Conservation (phyloP, 345 rosid species). For the Hibiscus trionum region DNA sequence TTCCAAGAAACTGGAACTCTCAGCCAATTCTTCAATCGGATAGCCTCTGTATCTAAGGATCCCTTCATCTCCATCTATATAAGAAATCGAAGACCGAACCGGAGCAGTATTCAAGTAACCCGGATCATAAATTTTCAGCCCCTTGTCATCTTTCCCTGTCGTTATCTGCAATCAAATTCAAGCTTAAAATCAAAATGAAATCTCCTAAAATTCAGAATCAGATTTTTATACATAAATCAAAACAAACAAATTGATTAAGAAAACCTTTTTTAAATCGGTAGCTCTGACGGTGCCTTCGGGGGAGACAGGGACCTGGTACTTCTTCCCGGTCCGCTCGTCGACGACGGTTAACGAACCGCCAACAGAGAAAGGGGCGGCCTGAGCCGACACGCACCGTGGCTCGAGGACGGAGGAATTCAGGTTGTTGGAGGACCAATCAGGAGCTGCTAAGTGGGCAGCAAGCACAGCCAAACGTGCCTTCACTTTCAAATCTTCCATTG, state of each 20-base stretch:
- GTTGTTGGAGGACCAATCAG: neutral
- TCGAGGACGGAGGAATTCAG: slow-evolving; percentile 27
- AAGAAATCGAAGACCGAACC: slow-evolving; percentile 72
- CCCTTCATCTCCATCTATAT: slow-evolving; percentile 95
- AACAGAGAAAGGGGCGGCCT: slow-evolving; percentile 22
- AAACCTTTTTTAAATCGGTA: slow-evolving; percentile 77
- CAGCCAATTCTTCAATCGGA: slow-evolving; percentile 80
- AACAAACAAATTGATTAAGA: neutral
- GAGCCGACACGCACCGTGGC: slow-evolving; percentile 46
- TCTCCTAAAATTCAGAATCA: neutral
- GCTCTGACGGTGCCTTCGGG: slow-evolving; percentile 71
- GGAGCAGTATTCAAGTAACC: slow-evolving; percentile 96
- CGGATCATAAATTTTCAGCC: slow-evolving; percentile 79
- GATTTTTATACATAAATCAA: neutral
- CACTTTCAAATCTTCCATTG: slow-evolving; percentile 24
- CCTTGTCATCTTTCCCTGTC: slow-evolving; percentile 67
- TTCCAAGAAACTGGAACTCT: slow-evolving; percentile 62
- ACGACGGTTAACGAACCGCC: slow-evolving; percentile 49
- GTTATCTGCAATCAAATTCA: slow-evolving; percentile 37
- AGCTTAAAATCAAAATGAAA: neutral
- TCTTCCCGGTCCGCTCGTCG: slow-evolving; percentile 75
- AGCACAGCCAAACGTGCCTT: slow-evolving; percentile 68
- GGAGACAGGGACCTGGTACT: slow-evolving; percentile 50
- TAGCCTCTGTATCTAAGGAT: slow-evolving; percentile 77
- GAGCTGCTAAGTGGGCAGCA: slow-evolving; percentile 43